Conservation (phyloP, 2,329 filamentous ascomycete species). For the Microcyclosporella mali region DNA sequence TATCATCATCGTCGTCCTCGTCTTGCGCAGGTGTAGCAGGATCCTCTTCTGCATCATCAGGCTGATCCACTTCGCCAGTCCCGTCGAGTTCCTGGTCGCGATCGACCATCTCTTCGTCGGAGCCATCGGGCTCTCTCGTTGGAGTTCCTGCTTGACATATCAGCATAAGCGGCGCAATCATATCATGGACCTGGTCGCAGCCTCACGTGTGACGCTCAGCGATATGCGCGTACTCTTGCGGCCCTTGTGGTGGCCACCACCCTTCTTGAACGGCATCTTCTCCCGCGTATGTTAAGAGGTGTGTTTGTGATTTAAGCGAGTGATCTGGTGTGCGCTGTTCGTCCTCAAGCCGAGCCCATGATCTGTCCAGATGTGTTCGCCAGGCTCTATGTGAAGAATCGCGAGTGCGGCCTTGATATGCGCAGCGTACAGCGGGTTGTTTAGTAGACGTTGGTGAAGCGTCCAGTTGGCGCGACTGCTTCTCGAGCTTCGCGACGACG, state of each 20-base stretch:
- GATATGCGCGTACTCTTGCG: conserved; percentile 20
- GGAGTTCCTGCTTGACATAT: conserved; percentile 18
- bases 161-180: neutral
- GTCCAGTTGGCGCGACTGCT: neutral
- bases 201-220: conserved; percentile 15
- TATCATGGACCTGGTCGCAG: neutral
- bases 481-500: neutral
- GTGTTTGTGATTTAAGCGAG: too few relatives aligned
- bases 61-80: conserved; percentile 11
- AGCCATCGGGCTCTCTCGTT: conserved; percentile 19
- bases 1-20: conserved; percentile 25
- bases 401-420: neutral
- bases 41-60: conserved; percentile 19
- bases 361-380: too few relatives aligned
- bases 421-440: too few relatives aligned
- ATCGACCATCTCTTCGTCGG: conserved; percentile 29
- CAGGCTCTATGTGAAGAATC: too few relatives aligned
- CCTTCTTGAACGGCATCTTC: conserved; percentile 27
- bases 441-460: conserved; percentile 1
- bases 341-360: neutral
- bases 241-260: conserved; percentile 20
- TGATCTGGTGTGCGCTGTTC: too few relatives aligned
- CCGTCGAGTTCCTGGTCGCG: conserved; percentile 21
- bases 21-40: conserved; percentile 20
- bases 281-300: neutral